A percentile compares a stretch with the other conserved stretches of the same genome.
These are phyloP conservation scores for Hymenoscyphus occultus DNA, from an alignment of 2,329 filamentous ascomycete genomes.

Conservation along the genomic window DNA sequence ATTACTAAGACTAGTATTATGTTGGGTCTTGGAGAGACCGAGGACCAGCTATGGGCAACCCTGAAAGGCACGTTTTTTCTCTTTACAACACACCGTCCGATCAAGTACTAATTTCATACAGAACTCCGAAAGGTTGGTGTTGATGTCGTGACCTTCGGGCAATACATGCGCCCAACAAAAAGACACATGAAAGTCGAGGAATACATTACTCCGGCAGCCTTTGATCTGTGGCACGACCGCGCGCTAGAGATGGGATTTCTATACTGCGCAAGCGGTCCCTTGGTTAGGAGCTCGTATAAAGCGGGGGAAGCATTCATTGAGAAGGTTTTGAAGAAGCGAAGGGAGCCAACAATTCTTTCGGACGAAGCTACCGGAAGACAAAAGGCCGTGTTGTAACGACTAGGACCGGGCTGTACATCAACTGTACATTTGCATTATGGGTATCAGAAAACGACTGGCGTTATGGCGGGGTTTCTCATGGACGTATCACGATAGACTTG, in stretches of 20 bases:
- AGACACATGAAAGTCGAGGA: constrained; percentile 95
- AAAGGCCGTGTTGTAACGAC: constrained; percentile 31
- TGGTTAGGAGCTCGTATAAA: constrained; percentile 95
- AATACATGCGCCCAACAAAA: constrained; percentile 99
- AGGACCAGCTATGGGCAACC: constrained; percentile 78
- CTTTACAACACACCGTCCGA: neutral
- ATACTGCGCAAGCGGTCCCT: constrained; percentile 89
- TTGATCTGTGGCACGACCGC: constrained; percentile 86
- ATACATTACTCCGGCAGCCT: constrained; percentile 87
- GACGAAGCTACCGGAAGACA: constrained; percentile 31
- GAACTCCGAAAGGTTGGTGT: constrained; percentile 78
- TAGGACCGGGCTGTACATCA: neutral
- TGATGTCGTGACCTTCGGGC: constrained; percentile 97
- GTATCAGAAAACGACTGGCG: neutral
- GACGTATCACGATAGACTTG: constrained; percentile 3
- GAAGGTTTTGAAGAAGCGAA: constrained; percentile 67
- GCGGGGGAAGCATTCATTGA: constrained; percentile 98
- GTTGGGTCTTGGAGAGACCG: constrained; percentile 90
- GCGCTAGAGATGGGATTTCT: constrained; percentile 94
- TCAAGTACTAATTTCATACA: constrained; percentile 33
- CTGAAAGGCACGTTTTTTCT: constrained; percentile 55
- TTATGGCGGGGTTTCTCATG: neutral
- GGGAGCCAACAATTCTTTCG: constrained; percentile 28
- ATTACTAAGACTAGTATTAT: constrained; percentile 99
- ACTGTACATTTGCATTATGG: neutral